Base-by-base conservation (phyloP, 2,329 filamentous ascomycete genomes). In the Aspergillus quadricinctus region DNA sequence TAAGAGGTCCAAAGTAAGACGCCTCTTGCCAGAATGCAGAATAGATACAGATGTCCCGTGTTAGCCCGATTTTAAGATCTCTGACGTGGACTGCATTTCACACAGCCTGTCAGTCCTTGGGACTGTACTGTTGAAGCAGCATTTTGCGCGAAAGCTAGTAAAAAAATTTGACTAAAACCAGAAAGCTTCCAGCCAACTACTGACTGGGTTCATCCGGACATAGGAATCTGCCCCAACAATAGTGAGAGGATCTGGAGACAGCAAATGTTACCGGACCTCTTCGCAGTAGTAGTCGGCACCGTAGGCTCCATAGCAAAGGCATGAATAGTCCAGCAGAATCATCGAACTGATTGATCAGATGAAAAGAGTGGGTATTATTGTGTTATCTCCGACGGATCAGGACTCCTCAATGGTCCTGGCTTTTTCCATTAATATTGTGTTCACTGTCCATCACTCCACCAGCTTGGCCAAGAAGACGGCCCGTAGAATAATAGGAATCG, bases 341-440 rank as follows among this genome's bases (percentile, higher is more conserved):
- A 29, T 37, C 14, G 14, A n/a, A 46, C 23, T 58, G 61, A 65
- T 64, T 65, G 62, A 65, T 66, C 64, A 66, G 62, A 66, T 64
- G 57, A 58, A 56, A 54, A 54, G 21, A 56, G 61, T 64, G 64
- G 61, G 54, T 63, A 63, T 61, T 62, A 60, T 60, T 6, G 21
- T 46, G 43, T 46, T 46, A 46, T 46, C 43, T 46, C 43, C 43
- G 43, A 25, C 10, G 43, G 43, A 46, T 25, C 43, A 46, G 10
- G 43, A 46, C 14, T 25, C 19, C 43, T 46, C 23, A 23, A 25
- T 46, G 43, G 19, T 23, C 43, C 43, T 46, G 43, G 43, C 43
- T 46, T 46, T 45, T 46, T 46, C 9, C 23, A 23, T 23, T 23
- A 23, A n/a, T n/a, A 21, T 45, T 21, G 19, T 46, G 43, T 46